Conservation (phyloP, 441 rosid genomes). For the Manihot esculenta region DNA sequence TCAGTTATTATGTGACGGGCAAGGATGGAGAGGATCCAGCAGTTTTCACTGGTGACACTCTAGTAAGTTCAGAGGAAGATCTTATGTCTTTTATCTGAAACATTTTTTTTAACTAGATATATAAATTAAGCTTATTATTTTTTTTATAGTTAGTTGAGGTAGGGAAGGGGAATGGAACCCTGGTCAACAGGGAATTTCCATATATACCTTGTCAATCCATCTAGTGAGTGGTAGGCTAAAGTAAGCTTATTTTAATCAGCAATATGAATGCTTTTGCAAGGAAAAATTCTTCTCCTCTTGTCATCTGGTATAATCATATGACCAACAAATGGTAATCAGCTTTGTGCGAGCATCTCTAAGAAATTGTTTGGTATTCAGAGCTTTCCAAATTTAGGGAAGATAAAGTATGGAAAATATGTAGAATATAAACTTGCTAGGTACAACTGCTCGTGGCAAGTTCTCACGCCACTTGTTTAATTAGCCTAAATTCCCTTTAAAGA, state of each 20-base stretch:
- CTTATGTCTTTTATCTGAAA: background rate
- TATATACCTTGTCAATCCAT: too few relatives aligned
- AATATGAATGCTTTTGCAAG: background rate
- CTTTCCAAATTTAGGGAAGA: background rate
- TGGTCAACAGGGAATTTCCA: too few relatives aligned
- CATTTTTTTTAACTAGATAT: conserved; percentile 5
- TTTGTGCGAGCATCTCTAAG: background rate
- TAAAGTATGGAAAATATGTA: background rate
- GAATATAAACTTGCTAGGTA: background rate
- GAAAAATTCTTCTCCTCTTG: background rate
- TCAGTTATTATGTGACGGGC: conserved; percentile 72
- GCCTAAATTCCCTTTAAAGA: background rate
- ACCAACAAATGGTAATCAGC: background rate
- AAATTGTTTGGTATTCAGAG: background rate
- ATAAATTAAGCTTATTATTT: background rate
- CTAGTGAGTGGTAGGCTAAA: too few relatives aligned
- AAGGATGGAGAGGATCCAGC: conserved; percentile 67
- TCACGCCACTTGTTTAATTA: background rate
- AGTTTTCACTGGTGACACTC: conserved; percentile 93
- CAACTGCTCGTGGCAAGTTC: background rate
- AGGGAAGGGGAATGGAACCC: too few relatives aligned
- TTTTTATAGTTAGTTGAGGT: too few relatives aligned
- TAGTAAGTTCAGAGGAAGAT: conserved; percentile 44
- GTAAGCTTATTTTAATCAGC: too few relatives aligned
- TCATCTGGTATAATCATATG: background rate